A percentile compares a stretch with the other conserved stretches of the same genome.
Evolutionary conservation across 306 rosid genomes (phyloP).

Genomic region (Inga leiocalycina): DNA sequence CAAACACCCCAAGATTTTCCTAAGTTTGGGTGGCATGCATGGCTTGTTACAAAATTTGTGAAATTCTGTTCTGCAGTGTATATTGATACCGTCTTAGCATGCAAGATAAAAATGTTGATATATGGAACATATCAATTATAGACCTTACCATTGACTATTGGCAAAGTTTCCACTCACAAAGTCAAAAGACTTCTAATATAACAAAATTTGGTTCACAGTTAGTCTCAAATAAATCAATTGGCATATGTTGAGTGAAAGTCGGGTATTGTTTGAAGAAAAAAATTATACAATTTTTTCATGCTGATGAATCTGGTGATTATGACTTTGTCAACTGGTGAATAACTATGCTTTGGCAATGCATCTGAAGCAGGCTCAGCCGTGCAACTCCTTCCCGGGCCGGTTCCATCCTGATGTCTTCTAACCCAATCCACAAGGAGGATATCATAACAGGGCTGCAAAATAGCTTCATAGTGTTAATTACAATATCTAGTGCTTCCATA

Average conservation of each 20-base stretch:
- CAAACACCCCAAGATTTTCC: too few species aligned
- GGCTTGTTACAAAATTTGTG: background rate
- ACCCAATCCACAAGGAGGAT: conserved; percentile 23
- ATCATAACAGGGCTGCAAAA: conserved; percentile 34
- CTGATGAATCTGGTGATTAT: conserved; percentile 13
- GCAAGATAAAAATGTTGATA: background rate
- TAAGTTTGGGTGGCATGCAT: background rate
- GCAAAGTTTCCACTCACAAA: background rate
- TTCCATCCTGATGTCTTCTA: conserved; percentile 90
- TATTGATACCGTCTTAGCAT: too few species aligned
- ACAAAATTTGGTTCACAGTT: conserved; percentile 8
- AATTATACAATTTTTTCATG: background rate
- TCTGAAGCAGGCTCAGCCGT: conserved; percentile 88
- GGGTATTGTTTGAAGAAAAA: background rate
- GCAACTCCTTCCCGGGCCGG: conserved; percentile 73
- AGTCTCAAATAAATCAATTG: background rate
- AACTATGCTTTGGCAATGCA: conserved; percentile 91
- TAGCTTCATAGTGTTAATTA: conserved; percentile 30
- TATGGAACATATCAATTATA: background rate
- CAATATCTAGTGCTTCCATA: conserved; percentile 16
- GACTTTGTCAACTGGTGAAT: conserved; percentile 60
- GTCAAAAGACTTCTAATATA: background rate
- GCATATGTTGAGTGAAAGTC: background rate
- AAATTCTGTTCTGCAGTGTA: too few species aligned
- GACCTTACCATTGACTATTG: too few species aligned